Base-by-base conservation (phyloP, 176 grass and related monocot genomes). In the Calamus simplicifolius region DNA sequence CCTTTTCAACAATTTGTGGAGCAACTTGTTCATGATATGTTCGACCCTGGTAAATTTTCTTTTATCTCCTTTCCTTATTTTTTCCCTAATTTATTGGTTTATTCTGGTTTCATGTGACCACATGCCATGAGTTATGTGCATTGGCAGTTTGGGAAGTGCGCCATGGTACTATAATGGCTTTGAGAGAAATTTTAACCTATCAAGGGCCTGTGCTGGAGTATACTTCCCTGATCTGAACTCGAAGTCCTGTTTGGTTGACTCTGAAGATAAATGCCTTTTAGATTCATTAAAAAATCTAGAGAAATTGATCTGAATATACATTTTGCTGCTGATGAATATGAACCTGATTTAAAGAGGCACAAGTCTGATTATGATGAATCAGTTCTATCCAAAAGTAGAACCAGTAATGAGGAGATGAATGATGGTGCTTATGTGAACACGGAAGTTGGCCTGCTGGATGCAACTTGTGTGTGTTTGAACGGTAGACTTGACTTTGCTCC, bases 21-120 rank as follows among this genome's bases (percentile, higher is more conserved):
- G 59, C 93, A 92, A 64, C 87, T 98, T 85, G 81, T 98, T 82
- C 87, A 81, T 88, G 93, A 98, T 78, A 98, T 92, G 66, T 92
- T 88, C 73, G 93, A 98, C 67, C 70, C 93, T 73, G 75, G 93
- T 98, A 78, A 87, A 73, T 29, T 70, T 64, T 50, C 38, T 4
- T 7, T 53, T 29, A 68, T 77, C 63, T 75, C n/a, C 30, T 65
- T 17, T 15, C 59, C 5, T 13, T 58, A 8, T 76, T 29, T 65
- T 19, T 25, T 19, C 25, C 21, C 16, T 13, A 19, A 43, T 27
- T 59, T 51, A 52, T 16, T 57, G 38, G 61, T 49, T 1, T 28
- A 56, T 14, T 21, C 5, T 48, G 27, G 2, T 56, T 54, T 26
- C 21, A 62, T 6, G 1, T 52, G 67, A 38, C 21, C 14, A 19